Evolutionary conservation across 257 asterid genomes (phyloP).

Genomic region (Fraxinus americana): DNA sequence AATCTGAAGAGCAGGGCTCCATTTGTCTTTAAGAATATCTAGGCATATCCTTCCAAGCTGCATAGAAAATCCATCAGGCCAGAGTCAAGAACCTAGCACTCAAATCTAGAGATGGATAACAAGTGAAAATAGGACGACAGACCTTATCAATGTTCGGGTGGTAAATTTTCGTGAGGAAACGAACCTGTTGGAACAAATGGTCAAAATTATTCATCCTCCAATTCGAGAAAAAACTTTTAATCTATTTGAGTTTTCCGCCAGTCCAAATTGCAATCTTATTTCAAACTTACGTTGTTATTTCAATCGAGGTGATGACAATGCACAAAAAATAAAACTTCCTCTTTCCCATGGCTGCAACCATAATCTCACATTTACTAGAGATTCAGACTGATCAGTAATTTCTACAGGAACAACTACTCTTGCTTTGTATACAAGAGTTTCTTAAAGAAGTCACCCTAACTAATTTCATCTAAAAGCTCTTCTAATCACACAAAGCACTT

Average conservation of each 20-base stretch:
- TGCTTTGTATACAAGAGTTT: too few relatives aligned
- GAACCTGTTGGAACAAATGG: conserved; percentile 65
- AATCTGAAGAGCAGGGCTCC: conserved; percentile 99
- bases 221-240: conserved; percentile 27
- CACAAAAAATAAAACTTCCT: background rate
- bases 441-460: too few relatives aligned
- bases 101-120: conserved; percentile 6
- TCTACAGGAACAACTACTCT: too few relatives aligned
- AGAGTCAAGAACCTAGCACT: background rate
- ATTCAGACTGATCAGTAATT: too few relatives aligned
- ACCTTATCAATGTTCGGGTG: conserved; percentile 99
- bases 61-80: conserved; percentile 27
- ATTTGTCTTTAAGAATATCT: conserved; percentile 96
- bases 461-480: too few relatives aligned
- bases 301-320: conserved; percentile 2
- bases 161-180: conserved; percentile 97
- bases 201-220: conserved; percentile 23
- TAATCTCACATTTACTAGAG: conserved; percentile 5
- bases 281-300: conserved; percentile 13
- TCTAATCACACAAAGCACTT: too few relatives aligned
- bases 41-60: conserved; percentile 99
- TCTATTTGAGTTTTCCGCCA: conserved; percentile 17
- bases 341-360: background rate
- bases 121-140: conserved; percentile 27
- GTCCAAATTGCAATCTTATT: conserved; percentile 19